Evolutionary conservation across 2,329 filamentous ascomycete species (phyloP), one percentile per base, ranked within the genome.

Genomic region (Colletotrichum incanum): DNA sequence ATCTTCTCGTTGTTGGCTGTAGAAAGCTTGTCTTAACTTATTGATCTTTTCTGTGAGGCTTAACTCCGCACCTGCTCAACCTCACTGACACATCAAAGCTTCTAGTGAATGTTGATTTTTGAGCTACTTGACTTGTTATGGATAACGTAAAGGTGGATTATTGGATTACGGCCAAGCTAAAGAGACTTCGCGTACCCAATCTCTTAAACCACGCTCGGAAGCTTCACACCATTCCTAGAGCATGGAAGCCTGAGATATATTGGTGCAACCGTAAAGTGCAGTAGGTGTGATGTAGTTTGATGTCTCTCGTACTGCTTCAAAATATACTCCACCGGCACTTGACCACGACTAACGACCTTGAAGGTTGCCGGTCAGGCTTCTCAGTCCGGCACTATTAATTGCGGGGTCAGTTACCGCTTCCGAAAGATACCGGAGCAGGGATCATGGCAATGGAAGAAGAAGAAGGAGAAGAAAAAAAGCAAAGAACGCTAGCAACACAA

Each of bases 1-100:
- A 5, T 23, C 23, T 6, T 49, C 49, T 11, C 2, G 2, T 52
- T 3, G 1, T 2, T 41, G 3, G 50, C 11, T 11, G 47, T 20
- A 14, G 14, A 66, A 70, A 70, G 67, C 55, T 70, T 70, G 3
- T 49, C 59, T 12, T 0, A 1, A 61, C 55, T 16, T 37, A 1
- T 47, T 16, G 47, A 2, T 16, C 16, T 12, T 14, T 41, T n/a
- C n/a, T 28, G 14, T 9, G 5, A 1, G 31, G 5, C 31, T 31
- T 3, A 12, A n/a, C 0, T 26, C n/a, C 5, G n/a, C 2, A 18
- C 2, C 14, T 12, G n/a, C 12, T 20, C 31, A 55, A 45, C 18
- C 18, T n/a, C 9, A n/a, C 5, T 5, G 20, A 23, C 11, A 18
- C 11, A 6, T 11, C 7, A 34, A 14, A 20, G 5, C 5, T 7